Percentiles rank a stretch among this genome's conserved stretches.
Conservation (phyloP, 352 stramenopile species). For the Pythium biforme region DNA sequence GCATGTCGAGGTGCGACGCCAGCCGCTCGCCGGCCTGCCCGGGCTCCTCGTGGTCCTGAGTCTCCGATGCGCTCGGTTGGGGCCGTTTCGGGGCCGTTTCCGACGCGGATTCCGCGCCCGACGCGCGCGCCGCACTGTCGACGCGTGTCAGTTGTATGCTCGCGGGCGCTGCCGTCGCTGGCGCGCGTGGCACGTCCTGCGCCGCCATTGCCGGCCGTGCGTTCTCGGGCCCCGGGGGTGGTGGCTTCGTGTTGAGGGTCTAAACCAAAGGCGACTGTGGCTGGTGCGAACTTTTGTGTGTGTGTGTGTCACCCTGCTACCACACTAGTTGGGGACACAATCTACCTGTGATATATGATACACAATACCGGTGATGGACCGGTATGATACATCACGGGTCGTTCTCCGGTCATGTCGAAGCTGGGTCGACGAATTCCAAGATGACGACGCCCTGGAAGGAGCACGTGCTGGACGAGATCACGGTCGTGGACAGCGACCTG, state of each 20-base stretch:
- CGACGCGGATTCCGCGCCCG: conserved; percentile 9
- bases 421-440: background rate
- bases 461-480: conserved; percentile 64
- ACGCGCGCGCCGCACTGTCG: background rate
- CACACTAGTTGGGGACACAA: conserved; percentile 3
- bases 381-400: background rate
- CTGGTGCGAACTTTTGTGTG: conserved; percentile 32
- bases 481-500: conserved; percentile 51
- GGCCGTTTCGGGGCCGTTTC: conserved; percentile 11
- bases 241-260: background rate
- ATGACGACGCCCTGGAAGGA: conserved; percentile 42
- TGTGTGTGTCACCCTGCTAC: conserved; percentile 11
- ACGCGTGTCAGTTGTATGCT: background rate
- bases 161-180: background rate
- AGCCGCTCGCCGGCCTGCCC: conserved; percentile 12
- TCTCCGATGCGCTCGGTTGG: background rate
- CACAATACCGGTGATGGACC: background rate
- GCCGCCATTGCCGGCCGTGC: conserved; percentile 4
- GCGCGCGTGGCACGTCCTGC: conserved; percentile 2
- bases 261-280: too few relatives aligned
- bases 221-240: background rate
- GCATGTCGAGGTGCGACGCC: conserved; percentile 50
- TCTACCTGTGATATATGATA: background rate
- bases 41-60: background rate
- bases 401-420: background rate